A percentile compares a stretch with the other conserved stretches of the same genome.
Conservation (phyloP, 2,329 filamentous ascomycete species). For the Neonectria faginata region DNA sequence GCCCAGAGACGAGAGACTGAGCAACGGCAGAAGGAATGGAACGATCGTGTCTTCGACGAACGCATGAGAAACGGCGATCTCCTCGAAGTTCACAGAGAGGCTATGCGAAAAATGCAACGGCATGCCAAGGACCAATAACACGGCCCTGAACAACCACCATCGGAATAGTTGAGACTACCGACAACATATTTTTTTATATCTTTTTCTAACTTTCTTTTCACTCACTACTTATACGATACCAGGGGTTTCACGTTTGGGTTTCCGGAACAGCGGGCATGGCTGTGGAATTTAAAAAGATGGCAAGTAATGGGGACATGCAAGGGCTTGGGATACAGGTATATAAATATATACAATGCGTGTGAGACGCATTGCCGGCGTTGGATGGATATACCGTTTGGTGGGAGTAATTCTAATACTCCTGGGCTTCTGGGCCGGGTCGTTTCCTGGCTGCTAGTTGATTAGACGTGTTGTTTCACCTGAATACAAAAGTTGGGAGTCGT, state of each 20-base stretch:
- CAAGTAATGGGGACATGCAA: slow-evolving; percentile 27
- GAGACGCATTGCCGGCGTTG: slow-evolving; percentile 30
- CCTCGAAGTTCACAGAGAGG: slow-evolving; percentile 81
- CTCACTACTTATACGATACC: slow-evolving; percentile 41
- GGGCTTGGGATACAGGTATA: slow-evolving; percentile 30
- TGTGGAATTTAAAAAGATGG: slow-evolving; percentile 29
- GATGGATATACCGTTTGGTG: slow-evolving; percentile 21
- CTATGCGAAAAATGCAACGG: slow-evolving; percentile 82
- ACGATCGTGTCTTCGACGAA: slow-evolving; percentile 75
- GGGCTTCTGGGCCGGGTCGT: slow-evolving; percentile 4
- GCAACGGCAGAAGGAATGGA: slow-evolving; percentile 66
- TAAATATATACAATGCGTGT: slow-evolving; percentile 26
- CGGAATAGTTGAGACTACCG: slow-evolving; percentile 6
- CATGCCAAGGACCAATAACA: slow-evolving; percentile 50
- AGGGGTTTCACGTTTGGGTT: slow-evolving; percentile 39
- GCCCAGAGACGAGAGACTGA: slow-evolving; percentile 70
- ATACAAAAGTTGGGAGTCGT: slow-evolving; percentile 13
- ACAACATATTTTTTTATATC: slow-evolving; percentile 27
- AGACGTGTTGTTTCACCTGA: slow-evolving; percentile 17
- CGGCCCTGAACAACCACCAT: not conserved
- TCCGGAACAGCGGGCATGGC: slow-evolving; percentile 26
- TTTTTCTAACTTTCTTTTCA: slow-evolving; percentile 34
- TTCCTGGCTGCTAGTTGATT: slow-evolving; percentile 10
- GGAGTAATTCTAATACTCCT: slow-evolving; percentile 27
- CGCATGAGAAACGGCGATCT: slow-evolving; percentile 82